Percentiles rank a stretch among this genome's conserved stretches.
Evolutionary conservation across 2,329 filamentous ascomycete genomes (phyloP).

Genomic region (Fusarium concolor): DNA sequence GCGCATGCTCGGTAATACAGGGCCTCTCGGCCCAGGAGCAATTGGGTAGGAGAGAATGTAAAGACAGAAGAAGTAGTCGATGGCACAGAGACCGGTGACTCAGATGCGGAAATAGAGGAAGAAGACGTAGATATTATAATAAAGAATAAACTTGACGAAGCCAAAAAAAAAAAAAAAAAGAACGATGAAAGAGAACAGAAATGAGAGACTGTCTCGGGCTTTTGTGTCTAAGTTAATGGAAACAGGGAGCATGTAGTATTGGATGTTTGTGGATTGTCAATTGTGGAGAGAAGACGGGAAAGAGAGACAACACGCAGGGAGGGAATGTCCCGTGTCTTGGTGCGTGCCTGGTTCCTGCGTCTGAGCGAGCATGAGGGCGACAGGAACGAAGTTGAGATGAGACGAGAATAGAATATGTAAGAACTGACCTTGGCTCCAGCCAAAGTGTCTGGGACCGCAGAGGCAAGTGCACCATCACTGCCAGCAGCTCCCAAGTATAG

Average conservation of each 20-base stretch:
- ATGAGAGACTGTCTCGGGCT: not conserved
- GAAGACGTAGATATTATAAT: not conserved
- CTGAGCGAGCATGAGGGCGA: not conserved
- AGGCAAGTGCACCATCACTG: constrained; percentile 40
- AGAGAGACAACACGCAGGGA: not conserved
- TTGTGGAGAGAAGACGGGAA: not conserved
- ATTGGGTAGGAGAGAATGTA: not conserved
- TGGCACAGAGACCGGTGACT: not conserved
- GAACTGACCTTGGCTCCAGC: constrained; percentile 30
- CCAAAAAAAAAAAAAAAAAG: too few species aligned
- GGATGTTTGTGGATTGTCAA: too few species aligned
- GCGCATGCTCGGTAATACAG: constrained; percentile 19
- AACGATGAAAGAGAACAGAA: not conserved
- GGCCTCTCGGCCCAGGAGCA: not conserved
- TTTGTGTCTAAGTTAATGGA: not conserved
- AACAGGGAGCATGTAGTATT: not conserved
- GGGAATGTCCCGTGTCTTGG: not conserved
- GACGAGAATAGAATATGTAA: not conserved
- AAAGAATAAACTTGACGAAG: not conserved
- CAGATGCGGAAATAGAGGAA: too few species aligned
- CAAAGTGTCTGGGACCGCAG: constrained; percentile 14
- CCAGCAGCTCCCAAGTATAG: constrained; percentile 48
- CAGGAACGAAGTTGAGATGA: not conserved
- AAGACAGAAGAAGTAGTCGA: not conserved
- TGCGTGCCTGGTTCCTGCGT: not conserved